A percentile compares a stretch with the other conserved stretches of the same genome.
Conservation (phyloP, 805 yeast genomes). For the Hyphopichia homilentoma region DNA sequence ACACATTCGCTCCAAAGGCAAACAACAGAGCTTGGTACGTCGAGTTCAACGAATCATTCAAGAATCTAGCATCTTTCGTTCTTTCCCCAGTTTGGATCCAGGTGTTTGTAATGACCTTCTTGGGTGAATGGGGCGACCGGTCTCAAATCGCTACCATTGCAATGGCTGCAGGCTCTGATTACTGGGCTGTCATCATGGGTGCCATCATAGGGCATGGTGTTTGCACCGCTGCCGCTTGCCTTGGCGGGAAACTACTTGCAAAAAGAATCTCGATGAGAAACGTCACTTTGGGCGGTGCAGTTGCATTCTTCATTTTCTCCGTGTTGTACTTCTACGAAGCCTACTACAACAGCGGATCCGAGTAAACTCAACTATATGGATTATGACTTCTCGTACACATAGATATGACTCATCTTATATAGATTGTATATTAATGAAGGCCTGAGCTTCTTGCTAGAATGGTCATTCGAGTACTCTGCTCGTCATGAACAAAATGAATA, state of each 20-base stretch:
- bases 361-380: no score
- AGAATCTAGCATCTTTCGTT: conserved; percentile 56
- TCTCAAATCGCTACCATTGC: conserved; percentile 98
- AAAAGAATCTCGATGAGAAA: conserved; percentile 86
- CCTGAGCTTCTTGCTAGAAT: no score
- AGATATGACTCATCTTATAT: no score
- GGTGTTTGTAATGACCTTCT: conserved; percentile 90
- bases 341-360: conserved; percentile 19
- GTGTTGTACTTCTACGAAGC: conserved; percentile 77
- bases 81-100: conserved; percentile 91
- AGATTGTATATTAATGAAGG: no score
- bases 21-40: conserved; percentile 22
- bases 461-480: no score
- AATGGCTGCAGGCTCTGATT: conserved; percentile 95
- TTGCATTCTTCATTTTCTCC: conserved; percentile 81
- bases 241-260: conserved; percentile 91
- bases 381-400: no score
- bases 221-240: conserved; percentile 87
- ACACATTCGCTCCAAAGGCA: conserved; percentile 7
- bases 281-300: conserved; percentile 87
- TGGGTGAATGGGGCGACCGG: conserved; percentile 99
- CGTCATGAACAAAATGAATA: no score
- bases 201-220: conserved; percentile 85
- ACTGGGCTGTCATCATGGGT: conserved; percentile 84
- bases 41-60: conserved; percentile 36